phyloP scores from a whole-genome alignment of 352 stramenopile species.

The Pythium pyrilobum region DNA sequence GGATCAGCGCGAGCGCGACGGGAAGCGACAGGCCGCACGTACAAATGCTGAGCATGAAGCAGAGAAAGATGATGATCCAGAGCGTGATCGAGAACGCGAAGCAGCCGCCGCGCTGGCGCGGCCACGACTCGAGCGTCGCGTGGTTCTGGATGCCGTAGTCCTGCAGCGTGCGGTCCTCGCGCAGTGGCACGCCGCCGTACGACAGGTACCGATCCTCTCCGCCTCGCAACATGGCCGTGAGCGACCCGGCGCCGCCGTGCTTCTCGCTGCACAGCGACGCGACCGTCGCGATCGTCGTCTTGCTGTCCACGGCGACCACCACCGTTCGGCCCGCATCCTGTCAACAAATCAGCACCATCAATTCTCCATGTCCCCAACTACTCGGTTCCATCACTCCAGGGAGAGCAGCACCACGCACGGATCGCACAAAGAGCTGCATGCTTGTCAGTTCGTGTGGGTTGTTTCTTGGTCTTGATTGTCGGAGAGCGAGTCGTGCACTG shows the following conservation, averaged over 20 bases:
- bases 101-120: conserved; percentile 52
- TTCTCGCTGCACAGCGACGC: conserved; percentile 14
- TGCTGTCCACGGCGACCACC: conserved; percentile 25
- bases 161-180: conserved; percentile 28
- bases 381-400: neutral
- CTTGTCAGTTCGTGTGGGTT: neutral
- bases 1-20: conserved; percentile 48
- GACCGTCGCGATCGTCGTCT: conserved; percentile 34
- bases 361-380: neutral
- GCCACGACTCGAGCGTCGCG: conserved; percentile 45
- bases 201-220: conserved; percentile 31
- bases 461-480: too few relatives aligned
- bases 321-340: conserved; percentile 39
- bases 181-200: conserved; percentile 60
- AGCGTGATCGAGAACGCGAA: conserved; percentile 70
- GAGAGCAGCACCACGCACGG: conserved; percentile 26
- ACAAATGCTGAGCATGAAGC: conserved; percentile 62
- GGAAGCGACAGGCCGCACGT: conserved; percentile 66
- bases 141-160: conserved; percentile 72
- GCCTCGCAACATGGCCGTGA: neutral
- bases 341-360: neutral
- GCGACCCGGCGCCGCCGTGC: neutral
- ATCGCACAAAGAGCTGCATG: conserved; percentile 74
- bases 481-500: too few relatives aligned
- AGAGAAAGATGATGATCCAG: conserved; percentile 76